Evolutionary conservation across 805 yeast species (phyloP), one percentile per base, ranked within the genome.

Genomic region (Wickerhamiella parazyma): DNA sequence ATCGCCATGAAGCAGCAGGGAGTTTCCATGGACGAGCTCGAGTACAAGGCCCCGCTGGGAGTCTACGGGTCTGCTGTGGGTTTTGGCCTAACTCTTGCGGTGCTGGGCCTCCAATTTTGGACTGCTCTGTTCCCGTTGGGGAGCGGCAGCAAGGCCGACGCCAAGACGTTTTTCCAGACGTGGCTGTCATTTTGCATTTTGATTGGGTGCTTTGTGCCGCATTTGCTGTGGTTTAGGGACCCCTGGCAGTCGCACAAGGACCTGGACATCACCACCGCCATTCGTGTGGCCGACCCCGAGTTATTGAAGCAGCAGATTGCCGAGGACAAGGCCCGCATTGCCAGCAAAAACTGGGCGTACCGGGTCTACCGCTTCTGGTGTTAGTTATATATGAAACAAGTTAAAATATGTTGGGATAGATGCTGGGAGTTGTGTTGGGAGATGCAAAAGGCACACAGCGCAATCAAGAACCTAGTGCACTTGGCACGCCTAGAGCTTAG

Each of bases 81-180:
- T 45, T 55, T 72, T 14, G 46, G 61, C 20, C 62, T 84, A 56
- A 77, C 76, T 58, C 28, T 71, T 20, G 60, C 79, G 43, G 76
- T 83, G 48, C 66, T 85, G 48, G 64, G 73, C 45, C 83, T 86
- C 24, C 87, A 82, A 64, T 81, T 84, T 68, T 83, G 89, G 84
- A 69, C 78, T 46, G 86, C 91, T 7, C 64, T 80, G 34, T 82
- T 69, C 69, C 94, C 94, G 44, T 57, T 75, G 48, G 81, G 76
- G 29, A 59, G 72, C 20, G 18, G 33, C n/a, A 41, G 45, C 17
- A 31, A 44, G 3, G 61, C 69, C 18, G 52, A 49, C 37, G 70
- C 68, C 10, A 33, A 47, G 19, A 45, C 38, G 45, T 77, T 76
- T 59, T 75, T 76, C 65, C 64, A 68, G 58, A 62, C 67, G 46